These are phyloP conservation scores for Phytomonas serpens DNA, from an alignment of 208 protist genomes.

Conservation along the genomic window DNA sequence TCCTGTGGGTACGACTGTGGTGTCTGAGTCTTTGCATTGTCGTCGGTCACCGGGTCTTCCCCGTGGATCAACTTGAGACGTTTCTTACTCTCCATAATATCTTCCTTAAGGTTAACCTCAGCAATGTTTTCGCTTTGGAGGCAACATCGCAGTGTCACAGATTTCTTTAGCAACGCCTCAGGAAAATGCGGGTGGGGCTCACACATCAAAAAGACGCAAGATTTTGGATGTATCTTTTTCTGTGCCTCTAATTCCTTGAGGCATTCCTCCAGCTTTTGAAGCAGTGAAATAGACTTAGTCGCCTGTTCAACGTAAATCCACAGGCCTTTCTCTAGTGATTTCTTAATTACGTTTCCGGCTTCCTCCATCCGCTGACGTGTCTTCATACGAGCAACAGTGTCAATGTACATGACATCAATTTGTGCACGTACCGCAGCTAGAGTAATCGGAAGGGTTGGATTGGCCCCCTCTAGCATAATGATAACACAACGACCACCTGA, in stretches of 20 bases:
- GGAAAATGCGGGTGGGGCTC: conserved; percentile 88
- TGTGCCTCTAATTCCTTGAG: conserved; percentile 42
- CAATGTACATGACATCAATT: conserved; percentile 83
- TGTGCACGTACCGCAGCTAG: conserved; percentile 52
- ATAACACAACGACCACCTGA: conserved; percentile 57
- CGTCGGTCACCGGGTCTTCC: conserved; percentile 19
- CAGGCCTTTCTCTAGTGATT: conserved; percentile 77
- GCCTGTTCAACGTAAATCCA: conserved; percentile 89
- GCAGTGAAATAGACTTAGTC: conserved; percentile 84
- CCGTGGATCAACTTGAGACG: conserved; percentile 44
- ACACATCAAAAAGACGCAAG: conserved; percentile 84
- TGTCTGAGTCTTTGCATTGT: conserved; percentile 8
- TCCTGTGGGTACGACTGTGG: conserved; percentile 16
- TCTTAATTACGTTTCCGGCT: conserved; percentile 55
- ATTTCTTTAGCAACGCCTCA: conserved; percentile 59
- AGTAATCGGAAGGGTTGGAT: conserved; percentile 73
- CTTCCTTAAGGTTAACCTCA: conserved; percentile 56
- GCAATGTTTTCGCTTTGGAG: conserved; percentile 45
- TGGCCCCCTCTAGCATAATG: conserved; percentile 82
- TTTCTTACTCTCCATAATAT: conserved; percentile 49
- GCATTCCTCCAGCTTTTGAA: conserved; percentile 68
- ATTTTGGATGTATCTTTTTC: conserved; percentile 39
- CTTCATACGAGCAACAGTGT: conserved; percentile 81
- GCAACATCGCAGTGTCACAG: conserved; percentile 71
- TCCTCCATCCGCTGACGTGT: conserved; percentile 73